Base-by-base conservation (phyloP, 2,329 filamentous ascomycete species). In the Acephala macrosclerotiorum region DNA sequence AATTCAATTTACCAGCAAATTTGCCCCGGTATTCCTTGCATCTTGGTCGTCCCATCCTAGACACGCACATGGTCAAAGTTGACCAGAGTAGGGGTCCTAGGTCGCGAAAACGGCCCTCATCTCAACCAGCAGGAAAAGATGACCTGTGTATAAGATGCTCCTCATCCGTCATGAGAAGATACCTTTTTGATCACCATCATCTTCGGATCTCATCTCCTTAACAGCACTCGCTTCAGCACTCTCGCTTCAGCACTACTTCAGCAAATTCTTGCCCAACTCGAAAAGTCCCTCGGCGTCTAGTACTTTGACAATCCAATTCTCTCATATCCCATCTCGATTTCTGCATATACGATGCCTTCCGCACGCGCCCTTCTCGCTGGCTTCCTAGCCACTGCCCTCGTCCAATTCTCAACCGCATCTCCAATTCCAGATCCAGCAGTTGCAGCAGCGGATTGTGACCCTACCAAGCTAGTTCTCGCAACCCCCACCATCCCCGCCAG, bases 291-390 rank as follows among this genome's bases (percentile, higher is more conserved):
- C 11, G 25, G 49, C 49, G 49, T 29, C 49, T 53, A 53, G 29
- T 53, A 49, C 35, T 29, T 56, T 49, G 26, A 55, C 26, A 47
- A 22, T 22, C 45, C 45, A 22, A 49, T 49, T 49, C 42, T 29
- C 47, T 33, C 26, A 29, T 1, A 53, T 25, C 20, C 51, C 58
- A 38, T n/a, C 5, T n/a, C 22, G 11, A 53, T 53, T 26, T 53
- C 14, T 16, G 25, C 49, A 55, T 59, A 56, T 60, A 67, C 60
- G 16, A 75, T 75, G 73, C 71, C 66, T 70, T 74, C 71, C 47
- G 58, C 73, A 56, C 67, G 68, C 66, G 61, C 40, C 42, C 60
- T 74, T 61, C 47, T 71, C 64, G 59, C 68, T 22, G 68, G 68
- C 61, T 60, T 74, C n/a, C 60, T 68, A 33, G 65, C 74, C 57